phyloP scores from a whole-genome alignment of 352 stramenopile genomes.

The Phytopythium vexans region DNA sequence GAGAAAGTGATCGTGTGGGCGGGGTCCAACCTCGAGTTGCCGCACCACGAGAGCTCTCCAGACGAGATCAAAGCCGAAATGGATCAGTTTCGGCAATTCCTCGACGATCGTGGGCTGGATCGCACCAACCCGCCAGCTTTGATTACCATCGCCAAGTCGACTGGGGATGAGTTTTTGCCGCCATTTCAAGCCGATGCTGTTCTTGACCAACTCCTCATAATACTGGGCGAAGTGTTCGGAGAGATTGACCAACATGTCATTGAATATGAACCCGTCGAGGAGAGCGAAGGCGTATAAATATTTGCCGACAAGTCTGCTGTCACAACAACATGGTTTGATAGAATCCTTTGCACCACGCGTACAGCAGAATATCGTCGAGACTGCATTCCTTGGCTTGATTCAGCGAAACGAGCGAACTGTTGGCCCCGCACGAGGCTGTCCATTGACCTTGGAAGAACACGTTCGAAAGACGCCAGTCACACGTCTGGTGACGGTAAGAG shows the following conservation, averaged over 20 bases:
- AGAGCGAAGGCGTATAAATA: constrained; percentile 6
- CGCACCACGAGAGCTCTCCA: constrained; percentile 55
- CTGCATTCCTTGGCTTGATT: constrained; percentile 31
- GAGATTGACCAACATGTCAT: constrained; percentile 31
- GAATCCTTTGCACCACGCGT: constrained; percentile 48
- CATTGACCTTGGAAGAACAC: constrained; percentile 26
- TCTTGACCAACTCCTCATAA: constrained; percentile 35
- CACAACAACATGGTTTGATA: constrained; percentile 52
- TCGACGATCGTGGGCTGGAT: constrained; percentile 16
- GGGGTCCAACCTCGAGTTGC: constrained; percentile 61
- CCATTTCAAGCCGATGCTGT: constrained; percentile 54
- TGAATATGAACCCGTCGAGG: constrained; percentile 42
- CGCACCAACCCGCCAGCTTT: constrained; percentile 37
- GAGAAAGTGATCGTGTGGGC: constrained; percentile 12
- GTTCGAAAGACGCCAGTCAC: constrained; percentile 49
- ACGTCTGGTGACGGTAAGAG: constrained; percentile 19
- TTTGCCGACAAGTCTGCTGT: constrained; percentile 3
- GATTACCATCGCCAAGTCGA: constrained; percentile 84
- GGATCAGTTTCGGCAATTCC: constrained; percentile 26
- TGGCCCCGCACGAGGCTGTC: constrained; percentile 39
- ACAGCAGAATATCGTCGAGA: constrained; percentile 40
- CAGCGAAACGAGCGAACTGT: constrained; percentile 4
- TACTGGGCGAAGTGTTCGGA: constrained; percentile 39
- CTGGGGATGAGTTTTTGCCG: constrained; percentile 67
- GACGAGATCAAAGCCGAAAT: constrained; percentile 53